phyloP scores from a whole-genome alignment of 306 rosid species.

The Quercus suber region DNA sequence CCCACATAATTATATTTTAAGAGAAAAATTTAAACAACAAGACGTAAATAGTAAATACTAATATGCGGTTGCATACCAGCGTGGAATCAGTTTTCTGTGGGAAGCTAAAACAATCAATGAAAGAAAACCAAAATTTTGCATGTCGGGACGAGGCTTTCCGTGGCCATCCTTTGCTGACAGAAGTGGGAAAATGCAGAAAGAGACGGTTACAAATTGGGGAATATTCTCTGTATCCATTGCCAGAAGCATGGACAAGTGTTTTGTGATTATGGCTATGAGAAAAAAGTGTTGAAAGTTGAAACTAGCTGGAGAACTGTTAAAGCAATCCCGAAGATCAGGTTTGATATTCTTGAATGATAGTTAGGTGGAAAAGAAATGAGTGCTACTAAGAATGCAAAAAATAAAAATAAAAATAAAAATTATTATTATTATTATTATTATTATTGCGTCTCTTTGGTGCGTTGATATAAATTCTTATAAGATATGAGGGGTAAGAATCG shows the following conservation, averaged over 20 bases:
- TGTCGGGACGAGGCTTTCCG: conserved; percentile 11
- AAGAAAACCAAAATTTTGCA: not conserved
- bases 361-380: no score
- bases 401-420: no score
- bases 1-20: rapidly evolving
- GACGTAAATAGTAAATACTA: rapidly evolving
- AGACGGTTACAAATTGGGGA: conserved; percentile 27
- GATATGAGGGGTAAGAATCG: rapidly evolving
- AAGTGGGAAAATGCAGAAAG: not conserved
- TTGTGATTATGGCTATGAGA: not conserved
- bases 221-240: conserved; percentile 30
- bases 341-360: no score
- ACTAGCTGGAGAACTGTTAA: not conserved
- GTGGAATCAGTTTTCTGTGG: not conserved
- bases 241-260: conserved; percentile 19
- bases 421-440: no score
- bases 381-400: no score
- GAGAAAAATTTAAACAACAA: no score
- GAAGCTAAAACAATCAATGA: conserved; percentile 12
- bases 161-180: conserved; percentile 6
- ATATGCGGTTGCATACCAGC: not conserved
- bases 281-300: not conserved
- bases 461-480: no score
- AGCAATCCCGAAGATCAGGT: no score
- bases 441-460: rapidly evolving